A percentile compares a stretch with the other conserved stretches of the same genome.
phyloP scores from a whole-genome alignment of 129 eudicot genomes.

The Escallonia herrerae region DNA sequence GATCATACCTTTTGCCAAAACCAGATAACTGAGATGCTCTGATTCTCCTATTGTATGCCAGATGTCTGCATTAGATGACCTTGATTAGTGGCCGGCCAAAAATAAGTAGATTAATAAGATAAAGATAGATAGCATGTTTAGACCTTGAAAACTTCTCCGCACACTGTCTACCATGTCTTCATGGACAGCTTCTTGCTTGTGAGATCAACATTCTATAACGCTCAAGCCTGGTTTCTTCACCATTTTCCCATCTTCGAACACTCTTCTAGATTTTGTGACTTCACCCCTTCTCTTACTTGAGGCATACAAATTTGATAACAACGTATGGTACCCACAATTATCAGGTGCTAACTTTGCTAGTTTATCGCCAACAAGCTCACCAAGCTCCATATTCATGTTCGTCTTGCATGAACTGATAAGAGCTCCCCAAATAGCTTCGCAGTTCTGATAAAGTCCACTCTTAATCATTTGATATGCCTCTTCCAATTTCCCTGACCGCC shows the following conservation, averaged over 20 bases:
- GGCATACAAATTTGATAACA: constrained; percentile 34
- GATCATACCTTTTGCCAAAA: no score
- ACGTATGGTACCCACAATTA: constrained; percentile 21
- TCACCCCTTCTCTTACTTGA: constrained; percentile 34
- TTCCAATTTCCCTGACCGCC: constrained; percentile 31
- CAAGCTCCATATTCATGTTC: constrained; percentile 33
- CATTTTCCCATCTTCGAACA: constrained; percentile 23
- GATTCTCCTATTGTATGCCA: no score
- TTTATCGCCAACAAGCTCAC: constrained; percentile 20
- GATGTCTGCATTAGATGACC: no score
- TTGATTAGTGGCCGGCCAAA: no score
- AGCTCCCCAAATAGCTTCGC: constrained; percentile 34
- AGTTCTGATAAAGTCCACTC: constrained; percentile 14
- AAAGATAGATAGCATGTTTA: no score
- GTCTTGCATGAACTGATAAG: constrained; percentile 26
- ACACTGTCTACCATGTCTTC: no score
- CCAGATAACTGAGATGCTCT: no score
- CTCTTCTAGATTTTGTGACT: constrained; percentile 22
- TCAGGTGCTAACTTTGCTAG: constrained; percentile 16
- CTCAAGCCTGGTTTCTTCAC: constrained; percentile 26
- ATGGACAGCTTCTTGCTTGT: no score
- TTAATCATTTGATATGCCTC: constrained; percentile 34
- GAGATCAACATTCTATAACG: constrained; percentile 16
- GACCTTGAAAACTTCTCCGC: no score
- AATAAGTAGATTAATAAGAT: no score